Base-by-base conservation (phyloP, 306 rosid genomes). In the Aeschynomene evenia region DNA sequence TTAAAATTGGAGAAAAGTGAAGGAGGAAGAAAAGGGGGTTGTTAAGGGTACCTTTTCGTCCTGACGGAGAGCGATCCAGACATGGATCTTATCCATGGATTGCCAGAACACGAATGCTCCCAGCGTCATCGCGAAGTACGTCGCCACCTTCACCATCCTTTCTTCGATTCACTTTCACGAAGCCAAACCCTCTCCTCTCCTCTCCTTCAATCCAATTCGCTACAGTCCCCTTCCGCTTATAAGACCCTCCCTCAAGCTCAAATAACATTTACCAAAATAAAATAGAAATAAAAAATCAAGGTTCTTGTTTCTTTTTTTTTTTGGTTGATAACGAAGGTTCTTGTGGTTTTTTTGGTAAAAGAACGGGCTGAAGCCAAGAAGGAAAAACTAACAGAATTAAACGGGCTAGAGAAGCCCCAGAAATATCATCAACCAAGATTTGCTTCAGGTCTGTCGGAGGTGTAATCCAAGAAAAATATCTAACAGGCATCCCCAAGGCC, bases 51-150 rank as follows among this genome's bases (percentile, higher is more conserved):
- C 99, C 97, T 95, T 95, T 70, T 95, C 99, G 71, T 95, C 99
- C 65, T 95, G 99, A 75, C 14, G 99, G 24, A 95, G 93, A 78
- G 99, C 99, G 86, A 91, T 89, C 99, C 99, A 95, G 65, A 95
- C 91, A 72, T 95, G 99, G 63, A 95, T 54, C 46, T 80, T 89
- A 6, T 95, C 99, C 97, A 95, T 95, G 73, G 97, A 76, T 2
- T 91, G 90, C 97, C 95, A 91, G 88, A 95, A 91, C 0, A 87
- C 73, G 81, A 95, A 95, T 36, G 99, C 97, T 23, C 96, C 99
- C 26, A 91, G 54, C 2, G 96, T n/a, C 97, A 95, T 89, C 4
- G 86, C 99, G 55, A 91, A 95, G 89, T 81, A 95, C 13, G 95
- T 86, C 3, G 85, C 78, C 0, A 91, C 84, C 43, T 58, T 95